These are phyloP conservation scores for Linanthus parryae DNA, from an alignment of 148 eudicot genomes.

Conservation along the genomic window DNA sequence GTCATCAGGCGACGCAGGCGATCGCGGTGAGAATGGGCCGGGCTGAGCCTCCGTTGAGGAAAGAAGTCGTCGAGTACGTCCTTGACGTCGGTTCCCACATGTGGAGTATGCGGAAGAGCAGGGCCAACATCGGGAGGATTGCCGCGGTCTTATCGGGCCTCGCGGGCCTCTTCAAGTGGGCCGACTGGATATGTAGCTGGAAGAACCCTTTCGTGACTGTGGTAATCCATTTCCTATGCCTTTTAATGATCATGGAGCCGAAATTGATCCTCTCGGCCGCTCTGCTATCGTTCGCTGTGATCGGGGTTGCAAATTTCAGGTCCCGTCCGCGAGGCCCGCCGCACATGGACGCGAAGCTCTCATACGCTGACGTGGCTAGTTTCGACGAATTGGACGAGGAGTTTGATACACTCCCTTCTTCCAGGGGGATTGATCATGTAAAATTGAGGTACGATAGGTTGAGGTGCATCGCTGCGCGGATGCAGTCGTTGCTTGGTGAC, in stretches of 20 bases:
- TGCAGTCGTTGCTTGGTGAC: neutral
- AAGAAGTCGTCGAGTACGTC: constrained; percentile 13
- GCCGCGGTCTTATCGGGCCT: neutral
- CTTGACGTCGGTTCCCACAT: constrained; percentile 9
- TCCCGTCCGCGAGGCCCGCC: neutral
- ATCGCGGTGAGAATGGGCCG: constrained; percentile 5
- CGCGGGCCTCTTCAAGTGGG: neutral
- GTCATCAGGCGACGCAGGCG: constrained; percentile 1
- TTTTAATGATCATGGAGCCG: constrained; percentile 1
- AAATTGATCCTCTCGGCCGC: constrained; percentile 1
- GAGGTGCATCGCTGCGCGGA: neutral
- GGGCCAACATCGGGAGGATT: constrained; percentile 1
- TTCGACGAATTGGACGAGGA: constrained; percentile 1
- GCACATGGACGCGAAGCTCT: constrained; percentile 2
- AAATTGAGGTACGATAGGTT: neutral
- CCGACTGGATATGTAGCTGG: neutral
- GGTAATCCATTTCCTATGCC: neutral
- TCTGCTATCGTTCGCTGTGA: neutral
- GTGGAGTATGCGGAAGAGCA: constrained; percentile 13
- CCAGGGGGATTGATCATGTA: neutral
- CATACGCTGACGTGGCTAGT: neutral
- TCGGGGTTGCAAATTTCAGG: neutral
- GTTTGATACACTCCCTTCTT: constrained; percentile 1
- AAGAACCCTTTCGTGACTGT: constrained; percentile 3
- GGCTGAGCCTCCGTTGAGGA: constrained; percentile 11